Evolutionary conservation across 2,329 filamentous ascomycete genomes (phyloP).

Genomic region (Immersiporthe knoxdaviesiana): DNA sequence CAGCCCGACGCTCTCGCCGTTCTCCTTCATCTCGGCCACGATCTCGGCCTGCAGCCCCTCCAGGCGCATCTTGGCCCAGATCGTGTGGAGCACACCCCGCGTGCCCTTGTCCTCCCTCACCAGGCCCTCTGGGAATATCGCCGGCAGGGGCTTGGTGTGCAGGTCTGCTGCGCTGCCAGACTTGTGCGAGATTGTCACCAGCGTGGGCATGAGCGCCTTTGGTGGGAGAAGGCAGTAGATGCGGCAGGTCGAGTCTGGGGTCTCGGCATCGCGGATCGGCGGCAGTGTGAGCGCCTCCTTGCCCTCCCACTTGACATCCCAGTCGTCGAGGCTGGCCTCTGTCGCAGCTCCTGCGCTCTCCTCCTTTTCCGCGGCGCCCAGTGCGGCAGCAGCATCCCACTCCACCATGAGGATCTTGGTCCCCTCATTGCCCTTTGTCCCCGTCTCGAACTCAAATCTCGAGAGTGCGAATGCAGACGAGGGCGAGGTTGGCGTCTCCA

Average conservation of each 20-base stretch:
- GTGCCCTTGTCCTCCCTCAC: constrained; percentile 70
- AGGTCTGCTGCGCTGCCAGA: constrained; percentile 49
- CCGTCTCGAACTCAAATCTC: constrained; percentile 84
- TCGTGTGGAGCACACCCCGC: constrained; percentile 83
- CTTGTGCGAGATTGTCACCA: constrained; percentile 64
- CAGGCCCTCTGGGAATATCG: constrained; percentile 80
- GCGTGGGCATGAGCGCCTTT: constrained; percentile 69
- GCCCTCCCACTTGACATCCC: constrained; percentile 83
- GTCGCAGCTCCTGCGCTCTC: constrained; percentile 5
- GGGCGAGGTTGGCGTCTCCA: constrained; percentile 49
- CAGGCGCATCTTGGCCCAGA: constrained; percentile 85
- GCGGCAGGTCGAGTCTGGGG: constrained; percentile 55
- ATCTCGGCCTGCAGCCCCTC: constrained; percentile 79
- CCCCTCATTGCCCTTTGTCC: constrained; percentile 71
- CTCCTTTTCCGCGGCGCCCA: constrained; percentile 1
- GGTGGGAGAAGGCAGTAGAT: constrained; percentile 83
- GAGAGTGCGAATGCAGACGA: constrained; percentile 63
- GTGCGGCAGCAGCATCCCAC: constrained; percentile 62
- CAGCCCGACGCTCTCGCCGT: constrained; percentile 79
- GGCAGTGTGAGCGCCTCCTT: constrained; percentile 67
- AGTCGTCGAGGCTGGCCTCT: constrained; percentile 42
- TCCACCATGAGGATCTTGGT: constrained; percentile 94
- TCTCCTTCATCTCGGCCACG: constrained; percentile 69
- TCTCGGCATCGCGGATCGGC: constrained; percentile 61
- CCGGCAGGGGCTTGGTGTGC: constrained; percentile 77